phyloP scores from a whole-genome alignment of 495 filamentous ascomycete genomes.

The Aeminium ludgeri region DNA sequence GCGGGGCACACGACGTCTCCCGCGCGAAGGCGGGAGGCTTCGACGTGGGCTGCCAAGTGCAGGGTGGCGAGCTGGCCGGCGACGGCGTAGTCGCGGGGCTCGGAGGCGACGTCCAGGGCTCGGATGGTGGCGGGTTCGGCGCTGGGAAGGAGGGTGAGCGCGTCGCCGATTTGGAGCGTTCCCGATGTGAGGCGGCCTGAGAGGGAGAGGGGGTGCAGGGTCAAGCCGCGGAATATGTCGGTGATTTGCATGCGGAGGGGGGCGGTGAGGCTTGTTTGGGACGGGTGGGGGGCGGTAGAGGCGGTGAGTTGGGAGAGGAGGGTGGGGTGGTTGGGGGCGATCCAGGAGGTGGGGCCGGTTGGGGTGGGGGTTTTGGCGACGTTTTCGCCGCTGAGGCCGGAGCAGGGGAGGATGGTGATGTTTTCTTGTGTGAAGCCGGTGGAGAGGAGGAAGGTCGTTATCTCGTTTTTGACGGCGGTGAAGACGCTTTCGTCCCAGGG shows the following conservation, averaged over 20 bases:
- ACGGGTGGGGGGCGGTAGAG: slow-evolving; percentile 43
- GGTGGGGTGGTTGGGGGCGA: slow-evolving; percentile 43
- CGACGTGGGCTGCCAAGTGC: slow-evolving; percentile 73
- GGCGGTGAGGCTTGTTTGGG: slow-evolving; percentile 51
- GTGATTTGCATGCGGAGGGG: slow-evolving; percentile 71
- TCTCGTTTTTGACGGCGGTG: slow-evolving; percentile 67
- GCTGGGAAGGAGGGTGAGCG: slow-evolving; percentile 60
- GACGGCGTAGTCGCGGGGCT: slow-evolving; percentile 75
- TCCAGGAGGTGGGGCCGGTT: slow-evolving; percentile 51
- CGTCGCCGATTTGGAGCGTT: slow-evolving; percentile 66
- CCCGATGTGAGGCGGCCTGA: slow-evolving; percentile 79
- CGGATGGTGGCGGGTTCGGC: slow-evolving; percentile 64
- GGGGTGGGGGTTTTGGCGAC: slow-evolving; percentile 41
- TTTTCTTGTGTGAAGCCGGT: slow-evolving; percentile 69
- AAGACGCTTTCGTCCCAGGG: slow-evolving; percentile 66
- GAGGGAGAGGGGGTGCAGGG: slow-evolving; percentile 57
- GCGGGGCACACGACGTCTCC: slow-evolving; percentile 74
- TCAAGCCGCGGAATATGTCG: slow-evolving; percentile 65
- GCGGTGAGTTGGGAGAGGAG: slow-evolving; percentile 65
- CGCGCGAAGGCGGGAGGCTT: slow-evolving; percentile 57
- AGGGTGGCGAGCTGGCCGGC: slow-evolving; percentile 78
- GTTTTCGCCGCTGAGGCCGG: slow-evolving; percentile 76
- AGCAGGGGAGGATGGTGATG: slow-evolving; percentile 73
- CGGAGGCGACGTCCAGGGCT: slow-evolving; percentile 55
- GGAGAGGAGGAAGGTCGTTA: slow-evolving; percentile 61